Base-by-base conservation (phyloP, 1,284 basidiomycete species). In the Pseudozyma thailandica region DNA sequence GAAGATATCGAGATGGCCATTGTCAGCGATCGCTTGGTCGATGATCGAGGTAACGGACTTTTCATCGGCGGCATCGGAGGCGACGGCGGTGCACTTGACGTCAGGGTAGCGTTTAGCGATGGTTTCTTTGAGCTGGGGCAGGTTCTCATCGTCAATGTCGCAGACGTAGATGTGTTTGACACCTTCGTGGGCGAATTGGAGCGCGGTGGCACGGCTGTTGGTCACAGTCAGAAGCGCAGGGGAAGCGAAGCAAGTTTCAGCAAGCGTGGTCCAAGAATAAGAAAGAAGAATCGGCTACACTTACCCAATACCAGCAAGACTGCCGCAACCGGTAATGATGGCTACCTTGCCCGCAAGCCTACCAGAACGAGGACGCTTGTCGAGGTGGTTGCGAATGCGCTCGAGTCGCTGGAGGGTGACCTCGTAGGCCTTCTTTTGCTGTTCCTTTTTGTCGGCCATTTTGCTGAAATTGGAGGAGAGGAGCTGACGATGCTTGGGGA, bases 1-100 rank as follows among this genome's bases (percentile, higher is more conserved):
- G 86, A 94, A 96, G 71, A 95, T 90, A 75, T 97, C 94, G 16
- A 96, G 86, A 45, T 89, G 87, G 2, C 92, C 92, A 77, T 93
- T 89, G 68, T 96, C 93, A 37, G 87, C 82, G 16, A 94, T 74
- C 1, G 90, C 91, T 64, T 86, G 88, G 60, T 90, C 85, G 83
- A 93, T 92, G 2, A 94, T 80, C 4, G 83, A 84, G 28, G 87
- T 85, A 64, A 96, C 90, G 15, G 89, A 87, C n/a, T 84, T 74
- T 59, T 93, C 90, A 77, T 92, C 89, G 13, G 93, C 89, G 7
- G 93, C 93, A 80, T 97, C 94, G 13, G 88, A 93, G 81, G 89
- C 74, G 21, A 65, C 50, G n/a, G 64, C 64, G 12, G 71, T 77
- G 33, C 68, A 64, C 85, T 91, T 91, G 50, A 92, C 91, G 68